A percentile compares a stretch with the other conserved stretches of the same genome.
Conservation (phyloP, 73 alveolate species). For the Tetrahymena borealis region DNA sequence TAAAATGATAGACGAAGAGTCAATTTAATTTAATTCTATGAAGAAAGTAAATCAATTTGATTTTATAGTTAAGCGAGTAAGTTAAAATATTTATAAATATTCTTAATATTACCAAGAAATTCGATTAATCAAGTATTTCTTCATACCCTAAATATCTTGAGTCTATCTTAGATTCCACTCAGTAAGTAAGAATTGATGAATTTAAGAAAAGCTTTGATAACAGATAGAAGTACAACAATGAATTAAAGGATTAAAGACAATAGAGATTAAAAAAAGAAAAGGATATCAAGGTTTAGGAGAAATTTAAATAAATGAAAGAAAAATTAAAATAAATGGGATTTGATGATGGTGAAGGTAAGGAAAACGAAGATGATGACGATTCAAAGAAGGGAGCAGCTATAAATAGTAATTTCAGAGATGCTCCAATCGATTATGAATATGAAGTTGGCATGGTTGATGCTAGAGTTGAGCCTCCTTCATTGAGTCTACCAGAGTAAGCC, state of each 20-base stretch:
- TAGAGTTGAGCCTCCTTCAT: slow-evolving; percentile 12
- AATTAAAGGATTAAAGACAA: slow-evolving; percentile 42
- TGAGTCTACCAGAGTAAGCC: neutral
- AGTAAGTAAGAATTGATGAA: slow-evolving; percentile 66
- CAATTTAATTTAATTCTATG: slow-evolving; percentile 45
- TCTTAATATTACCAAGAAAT: neutral
- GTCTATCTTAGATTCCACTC: slow-evolving; percentile 39
- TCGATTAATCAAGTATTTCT: neutral
- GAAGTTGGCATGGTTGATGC: slow-evolving; percentile 41
- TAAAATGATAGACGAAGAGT: slow-evolving; percentile 47
- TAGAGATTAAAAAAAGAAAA: slow-evolving; percentile 57
- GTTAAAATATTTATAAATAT: neutral
- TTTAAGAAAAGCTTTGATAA: slow-evolving; percentile 25
- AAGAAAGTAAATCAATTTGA: neutral
- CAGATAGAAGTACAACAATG: slow-evolving; percentile 53
- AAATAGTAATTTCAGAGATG: neutral
- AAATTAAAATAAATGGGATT: slow-evolving; percentile 64
- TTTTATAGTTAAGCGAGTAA: neutral
- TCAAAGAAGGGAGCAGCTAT: neutral
- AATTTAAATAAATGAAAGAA: slow-evolving; percentile 47
- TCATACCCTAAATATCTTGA: slow-evolving; percentile 33
- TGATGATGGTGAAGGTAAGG: slow-evolving; percentile 66
- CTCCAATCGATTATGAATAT: slow-evolving; percentile 43
- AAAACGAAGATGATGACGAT: slow-evolving; percentile 31
- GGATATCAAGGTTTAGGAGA: slow-evolving; percentile 50